These are phyloP conservation scores for Linum tenue DNA, from an alignment of 345 rosid species.

Conservation along the genomic window DNA sequence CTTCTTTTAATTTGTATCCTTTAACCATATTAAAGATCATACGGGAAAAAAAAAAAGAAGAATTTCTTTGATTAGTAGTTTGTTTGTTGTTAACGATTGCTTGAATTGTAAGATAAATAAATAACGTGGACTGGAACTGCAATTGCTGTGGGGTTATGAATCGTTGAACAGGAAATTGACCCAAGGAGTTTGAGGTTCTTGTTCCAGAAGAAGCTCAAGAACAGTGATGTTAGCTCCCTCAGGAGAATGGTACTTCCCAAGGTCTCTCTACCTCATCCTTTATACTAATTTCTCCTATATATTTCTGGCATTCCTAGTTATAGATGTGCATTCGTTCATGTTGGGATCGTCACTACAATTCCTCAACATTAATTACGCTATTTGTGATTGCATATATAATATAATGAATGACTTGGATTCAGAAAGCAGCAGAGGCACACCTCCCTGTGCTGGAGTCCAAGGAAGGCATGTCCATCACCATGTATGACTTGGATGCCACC, in stretches of 20 bases:
- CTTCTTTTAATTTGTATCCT: too few relatives aligned
- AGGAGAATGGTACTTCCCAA: constrained; percentile 92
- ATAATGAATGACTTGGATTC: constrained; percentile 4
- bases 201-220: constrained; percentile 87
- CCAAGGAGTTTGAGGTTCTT: constrained; percentile 61
- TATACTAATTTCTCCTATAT: not conserved
- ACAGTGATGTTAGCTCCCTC: constrained; percentile 87
- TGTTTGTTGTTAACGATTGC: not conserved
- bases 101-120: too few relatives aligned
- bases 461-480: constrained; percentile 68
- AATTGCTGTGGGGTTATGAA: not conserved
- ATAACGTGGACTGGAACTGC: not conserved
- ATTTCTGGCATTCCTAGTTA: not conserved
- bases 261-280: constrained; percentile 28
- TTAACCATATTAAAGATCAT: too few relatives aligned
- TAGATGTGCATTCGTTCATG: not conserved
- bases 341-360: too few relatives aligned
- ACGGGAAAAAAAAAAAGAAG: too few relatives aligned
- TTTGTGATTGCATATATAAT: not conserved
- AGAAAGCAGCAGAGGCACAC: constrained; percentile 94
- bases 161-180: constrained; percentile 44
- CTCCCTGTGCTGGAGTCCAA: constrained; percentile 75
- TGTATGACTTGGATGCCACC: constrained; percentile 74
- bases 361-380: not conserved
- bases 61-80: too few relatives aligned